phyloP scores from a whole-genome alignment of 2,329 filamentous ascomycete genomes.

The Botrytis pseudocinerea region DNA sequence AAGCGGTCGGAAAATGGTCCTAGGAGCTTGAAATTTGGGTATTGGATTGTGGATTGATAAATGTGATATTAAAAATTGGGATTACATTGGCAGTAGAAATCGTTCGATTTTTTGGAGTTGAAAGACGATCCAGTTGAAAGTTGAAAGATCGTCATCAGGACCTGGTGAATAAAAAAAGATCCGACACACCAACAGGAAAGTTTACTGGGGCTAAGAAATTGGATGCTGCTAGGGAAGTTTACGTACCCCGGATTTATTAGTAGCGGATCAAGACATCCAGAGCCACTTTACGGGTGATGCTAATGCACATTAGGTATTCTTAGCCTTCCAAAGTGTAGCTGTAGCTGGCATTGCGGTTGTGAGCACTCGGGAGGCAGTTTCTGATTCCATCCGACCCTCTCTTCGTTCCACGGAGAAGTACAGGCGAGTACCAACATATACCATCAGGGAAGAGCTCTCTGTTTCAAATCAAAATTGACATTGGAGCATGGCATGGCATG shows the following conservation, averaged over 20 bases:
- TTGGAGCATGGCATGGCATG: not conserved
- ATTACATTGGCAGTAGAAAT: not conserved
- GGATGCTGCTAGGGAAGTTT: not conserved
- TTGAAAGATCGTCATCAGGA: constrained; percentile 11
- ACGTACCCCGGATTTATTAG: constrained; percentile 12
- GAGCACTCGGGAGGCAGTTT: not conserved
- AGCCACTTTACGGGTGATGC: constrained; percentile 8
- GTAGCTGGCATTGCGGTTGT: not conserved
- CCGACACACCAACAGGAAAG: constrained; percentile 7
- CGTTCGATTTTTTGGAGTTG: not conserved
- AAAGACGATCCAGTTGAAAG: constrained; percentile 1
- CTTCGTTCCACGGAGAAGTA: not conserved
- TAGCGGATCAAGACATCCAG: not conserved
- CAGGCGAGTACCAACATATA: not conserved
- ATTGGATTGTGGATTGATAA: not conserved
- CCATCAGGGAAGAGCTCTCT: not conserved
- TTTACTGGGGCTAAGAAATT: not conserved
- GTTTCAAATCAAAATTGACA: not conserved
- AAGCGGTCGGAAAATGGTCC: not conserved
- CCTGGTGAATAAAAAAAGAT: constrained; percentile 11
- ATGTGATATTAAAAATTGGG: not conserved
- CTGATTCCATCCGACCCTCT: not conserved
- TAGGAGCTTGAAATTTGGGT: not conserved
- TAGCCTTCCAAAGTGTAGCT: not conserved
- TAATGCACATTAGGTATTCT: not conserved